Conservation (phyloP, 2,329 filamentous ascomycete genomes). For the Aspergillus eucalypticola region DNA sequence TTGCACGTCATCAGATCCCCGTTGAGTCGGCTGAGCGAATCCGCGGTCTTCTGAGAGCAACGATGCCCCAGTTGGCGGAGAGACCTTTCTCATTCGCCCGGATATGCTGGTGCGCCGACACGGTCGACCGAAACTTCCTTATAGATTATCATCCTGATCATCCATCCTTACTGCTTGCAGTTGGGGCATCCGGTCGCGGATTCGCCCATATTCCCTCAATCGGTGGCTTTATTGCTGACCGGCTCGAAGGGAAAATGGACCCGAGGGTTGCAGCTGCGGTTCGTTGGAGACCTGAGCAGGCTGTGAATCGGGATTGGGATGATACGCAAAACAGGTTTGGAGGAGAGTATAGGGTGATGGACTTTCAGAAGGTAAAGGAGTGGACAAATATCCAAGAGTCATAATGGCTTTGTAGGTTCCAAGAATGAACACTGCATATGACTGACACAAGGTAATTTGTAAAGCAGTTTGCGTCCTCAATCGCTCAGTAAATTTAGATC, state of each 20-base stretch:
- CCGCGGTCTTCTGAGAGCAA: constrained; percentile 52
- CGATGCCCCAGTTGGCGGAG: constrained; percentile 54
- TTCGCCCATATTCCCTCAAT: constrained; percentile 51
- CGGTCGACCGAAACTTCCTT: constrained; percentile 54
- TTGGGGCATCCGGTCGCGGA: constrained; percentile 24
- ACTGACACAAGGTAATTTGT: too few relatives aligned
- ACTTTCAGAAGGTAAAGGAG: constrained; percentile 46
- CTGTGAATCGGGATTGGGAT: constrained; percentile 47
- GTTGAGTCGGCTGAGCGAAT: constrained; percentile 49
- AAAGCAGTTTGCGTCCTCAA: too few relatives aligned
- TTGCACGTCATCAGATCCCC: constrained; percentile 48
- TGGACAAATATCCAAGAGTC: constrained; percentile 38
- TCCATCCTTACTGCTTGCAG: constrained; percentile 47
- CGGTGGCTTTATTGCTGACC: constrained; percentile 52
- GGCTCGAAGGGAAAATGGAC: constrained; percentile 47
- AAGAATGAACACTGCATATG: not conserved
- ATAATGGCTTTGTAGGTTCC: not conserved
- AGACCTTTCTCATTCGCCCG: constrained; percentile 54
- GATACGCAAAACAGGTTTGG: constrained; percentile 51
- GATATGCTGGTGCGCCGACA: constrained; percentile 61
- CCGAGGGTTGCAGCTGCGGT: constrained; percentile 43
- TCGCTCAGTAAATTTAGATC: not conserved
- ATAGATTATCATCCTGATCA: constrained; percentile 53
- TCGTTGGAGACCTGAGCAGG: constrained; percentile 55
- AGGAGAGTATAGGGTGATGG: constrained; percentile 50